Evolutionary conservation across 768 basidiomycete species (phyloP), one percentile per base, ranked within the genome.

Genomic region (Tylopilus felleus): DNA sequence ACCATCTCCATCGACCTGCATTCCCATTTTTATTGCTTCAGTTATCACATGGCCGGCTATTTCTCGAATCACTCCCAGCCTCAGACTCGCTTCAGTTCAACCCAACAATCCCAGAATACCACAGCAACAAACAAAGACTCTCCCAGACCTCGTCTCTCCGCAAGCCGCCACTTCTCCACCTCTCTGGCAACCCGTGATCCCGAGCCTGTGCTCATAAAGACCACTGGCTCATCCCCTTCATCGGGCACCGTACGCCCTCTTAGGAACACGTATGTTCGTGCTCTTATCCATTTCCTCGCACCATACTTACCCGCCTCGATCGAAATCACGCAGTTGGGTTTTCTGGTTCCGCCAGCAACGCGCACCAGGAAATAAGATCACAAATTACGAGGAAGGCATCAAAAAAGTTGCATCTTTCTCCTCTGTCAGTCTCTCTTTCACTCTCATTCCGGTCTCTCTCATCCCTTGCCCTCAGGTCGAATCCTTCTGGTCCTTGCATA

Each of bases 401-500:
- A 93, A 93, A 74, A 88, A 88, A 71, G 85, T 98, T 44, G 84
- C 93, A 6, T 84, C 90, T 5, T 96, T 95, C 67, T 85, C 88
- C 60, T 95, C 92, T 6, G 90, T 92, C 57, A 49, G 85, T 76
- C 0, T 12, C 49, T 51, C 17, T 31, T 14, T 48, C 42, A 12
- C 46, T 35, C 22, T 40, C 8, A 16, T 14, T 42, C 12, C 52
- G 13, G 27, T 19, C 53, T 13, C 41, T 56, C 55, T 61, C 40
- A 62, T 53, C 38, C 28, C 35, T 38, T 42, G n/a, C 35, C 36
- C 16, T 22, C 65, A 93, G 87, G 90, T 93, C 49, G 96, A 98
- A 74, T 95, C 93, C 35, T 97, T 94, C 71, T 96, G 95, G 87
- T 88, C 93, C 22, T 75, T 98, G 55, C 90, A 91, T 79, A 93